These are phyloP conservation scores for Alternaria panax DNA, from an alignment of 2,329 filamentous ascomycete genomes.

Conservation along the genomic window DNA sequence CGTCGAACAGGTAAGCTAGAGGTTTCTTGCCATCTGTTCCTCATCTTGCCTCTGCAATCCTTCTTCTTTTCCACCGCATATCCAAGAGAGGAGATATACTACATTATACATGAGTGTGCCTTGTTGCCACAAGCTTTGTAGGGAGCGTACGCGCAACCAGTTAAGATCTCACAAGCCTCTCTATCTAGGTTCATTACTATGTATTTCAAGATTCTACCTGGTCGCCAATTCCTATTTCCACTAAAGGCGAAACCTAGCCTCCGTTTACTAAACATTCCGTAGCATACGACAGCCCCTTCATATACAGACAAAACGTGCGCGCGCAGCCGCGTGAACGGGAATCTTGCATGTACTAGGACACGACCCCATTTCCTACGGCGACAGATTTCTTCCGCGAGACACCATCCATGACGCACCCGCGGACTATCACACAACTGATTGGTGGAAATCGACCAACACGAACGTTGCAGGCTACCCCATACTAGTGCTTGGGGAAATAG, in stretches of 20 bases:
- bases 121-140: neutral
- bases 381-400: neutral
- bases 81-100: neutral
- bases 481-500: no score
- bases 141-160: neutral
- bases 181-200: neutral
- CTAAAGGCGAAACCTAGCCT: neutral
- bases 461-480: neutral
- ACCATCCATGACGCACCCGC: neutral
- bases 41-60: neutral
- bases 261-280: neutral
- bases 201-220: neutral
- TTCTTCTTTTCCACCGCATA: neutral
- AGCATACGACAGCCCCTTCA: neutral
- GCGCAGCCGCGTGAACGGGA: neutral
- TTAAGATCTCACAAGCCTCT: neutral
- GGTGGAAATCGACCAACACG: slow-evolving; percentile 14
- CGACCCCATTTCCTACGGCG: neutral
- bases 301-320: neutral
- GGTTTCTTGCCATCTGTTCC: neutral
- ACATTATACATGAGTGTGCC: neutral
- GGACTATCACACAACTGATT: slow-evolving; percentile 6
- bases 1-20: neutral
- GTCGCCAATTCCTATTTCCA: neutral
- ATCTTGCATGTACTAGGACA: neutral